Conservation (phyloP, 345 rosid genomes). For the Melaleuca alternifolia region DNA sequence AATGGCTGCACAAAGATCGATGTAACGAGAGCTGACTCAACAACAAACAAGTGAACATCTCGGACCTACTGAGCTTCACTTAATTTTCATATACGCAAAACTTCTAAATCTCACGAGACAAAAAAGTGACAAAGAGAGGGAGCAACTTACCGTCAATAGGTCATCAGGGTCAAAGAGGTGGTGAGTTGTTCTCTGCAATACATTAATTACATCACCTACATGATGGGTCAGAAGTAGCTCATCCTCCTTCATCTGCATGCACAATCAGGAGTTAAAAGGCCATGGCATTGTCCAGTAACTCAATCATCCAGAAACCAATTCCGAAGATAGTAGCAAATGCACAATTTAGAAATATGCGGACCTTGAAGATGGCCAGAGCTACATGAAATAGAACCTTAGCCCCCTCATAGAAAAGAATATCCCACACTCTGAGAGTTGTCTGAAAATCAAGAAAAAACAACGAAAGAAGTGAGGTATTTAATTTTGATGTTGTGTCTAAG, state of each 20-base stretch:
- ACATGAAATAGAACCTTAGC: slow-evolving; percentile 95
- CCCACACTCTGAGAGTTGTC: slow-evolving; percentile 99
- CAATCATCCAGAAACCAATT: neutral
- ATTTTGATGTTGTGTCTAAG: neutral
- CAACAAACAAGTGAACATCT: neutral
- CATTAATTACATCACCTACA: slow-evolving; percentile 83
- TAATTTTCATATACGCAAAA: neutral
- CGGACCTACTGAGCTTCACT: neutral
- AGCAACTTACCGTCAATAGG: slow-evolving; percentile 54
- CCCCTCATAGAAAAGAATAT: slow-evolving; percentile 95
- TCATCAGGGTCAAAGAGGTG: slow-evolving; percentile 99
- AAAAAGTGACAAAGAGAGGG: neutral
- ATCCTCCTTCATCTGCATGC: slow-evolving; percentile 85
- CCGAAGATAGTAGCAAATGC: neutral
- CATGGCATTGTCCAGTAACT: neutral
- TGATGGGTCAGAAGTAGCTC: slow-evolving; percentile 82
- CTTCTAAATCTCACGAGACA: neutral
- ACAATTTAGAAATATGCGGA: slow-evolving; percentile 8
- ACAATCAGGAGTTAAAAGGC: neutral
- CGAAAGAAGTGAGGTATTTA: neutral
- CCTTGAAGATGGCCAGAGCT: slow-evolving; percentile 98
- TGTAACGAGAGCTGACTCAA: neutral
- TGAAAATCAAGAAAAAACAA: slow-evolving; percentile 9
- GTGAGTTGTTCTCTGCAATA: slow-evolving; percentile 79
- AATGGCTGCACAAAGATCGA: neutral